Conservation (phyloP, 345 rosid species). For the Punica granatum region DNA sequence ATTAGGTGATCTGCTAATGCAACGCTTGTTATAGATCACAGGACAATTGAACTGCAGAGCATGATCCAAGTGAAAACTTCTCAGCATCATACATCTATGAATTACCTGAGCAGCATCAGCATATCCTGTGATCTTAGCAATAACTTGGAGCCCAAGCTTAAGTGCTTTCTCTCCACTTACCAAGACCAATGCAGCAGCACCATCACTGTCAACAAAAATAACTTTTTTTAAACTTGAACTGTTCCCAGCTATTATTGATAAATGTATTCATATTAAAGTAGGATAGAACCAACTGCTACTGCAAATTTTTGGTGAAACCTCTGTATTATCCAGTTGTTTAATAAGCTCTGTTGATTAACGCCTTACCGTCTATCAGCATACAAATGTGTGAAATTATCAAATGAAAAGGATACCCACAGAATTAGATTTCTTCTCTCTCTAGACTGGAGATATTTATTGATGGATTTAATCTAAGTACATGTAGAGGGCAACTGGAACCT, state of each 20-base stretch:
- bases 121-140: constrained; percentile 77
- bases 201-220: constrained; percentile 53
- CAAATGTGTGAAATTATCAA: background rate
- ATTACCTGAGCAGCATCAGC: constrained; percentile 97
- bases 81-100: background rate
- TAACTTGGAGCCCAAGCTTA: constrained; percentile 68
- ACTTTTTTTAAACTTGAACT: background rate
- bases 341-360: background rate
- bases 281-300: background rate
- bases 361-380: background rate
- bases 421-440: no score
- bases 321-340: background rate
- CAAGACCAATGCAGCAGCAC: constrained; percentile 92
- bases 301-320: background rate
- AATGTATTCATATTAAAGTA: background rate
- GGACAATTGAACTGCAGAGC: no score
- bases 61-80: background rate
- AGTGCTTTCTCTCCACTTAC: constrained; percentile 81
- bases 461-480: background rate
- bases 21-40: background rate
- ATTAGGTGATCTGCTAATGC: constrained; percentile 7
- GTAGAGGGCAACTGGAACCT: background rate
- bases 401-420: no score
- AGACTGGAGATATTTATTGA: background rate
- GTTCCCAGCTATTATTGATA: background rate